Evolutionary conservation across 805 yeast species (phyloP).

Genomic region (Pichia gijzeniarum): DNA sequence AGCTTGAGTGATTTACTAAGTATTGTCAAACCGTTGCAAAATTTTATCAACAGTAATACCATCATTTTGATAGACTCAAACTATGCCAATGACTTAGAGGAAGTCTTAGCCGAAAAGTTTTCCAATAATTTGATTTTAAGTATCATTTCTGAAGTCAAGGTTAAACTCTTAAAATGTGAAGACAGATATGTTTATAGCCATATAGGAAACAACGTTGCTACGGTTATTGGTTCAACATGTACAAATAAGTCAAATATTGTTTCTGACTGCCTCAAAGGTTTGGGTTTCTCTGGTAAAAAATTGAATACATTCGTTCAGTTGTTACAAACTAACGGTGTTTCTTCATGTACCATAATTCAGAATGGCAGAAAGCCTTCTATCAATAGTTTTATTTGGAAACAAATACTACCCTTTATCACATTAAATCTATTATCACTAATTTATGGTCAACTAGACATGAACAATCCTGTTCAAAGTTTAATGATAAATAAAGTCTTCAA

Average conservation of each 20-base stretch:
- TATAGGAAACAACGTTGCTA: constrained; percentile 20
- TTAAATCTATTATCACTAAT: constrained; percentile 20
- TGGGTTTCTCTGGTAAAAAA: constrained; percentile 16
- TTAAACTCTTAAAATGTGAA: constrained; percentile 14
- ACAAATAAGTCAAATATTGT: background rate
- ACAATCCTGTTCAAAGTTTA: constrained; percentile 4
- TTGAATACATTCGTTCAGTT: constrained; percentile 17
- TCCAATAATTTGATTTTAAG: constrained; percentile 18
- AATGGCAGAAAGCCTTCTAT: constrained; percentile 24
- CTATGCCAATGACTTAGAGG: constrained; percentile 21
- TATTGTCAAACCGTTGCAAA: constrained; percentile 6
- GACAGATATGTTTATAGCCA: constrained; percentile 17
- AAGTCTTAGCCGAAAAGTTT: constrained; percentile 9
- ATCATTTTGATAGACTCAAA: constrained; percentile 24
- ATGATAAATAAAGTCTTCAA: constrained; percentile 20
- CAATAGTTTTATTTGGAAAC: constrained; percentile 26
- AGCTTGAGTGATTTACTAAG: constrained; percentile 9
- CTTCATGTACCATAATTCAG: constrained; percentile 23
- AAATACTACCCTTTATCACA: constrained; percentile 22
- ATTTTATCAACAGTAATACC: constrained; percentile 16
- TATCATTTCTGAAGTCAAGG: constrained; percentile 23
- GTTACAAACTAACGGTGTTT: constrained; percentile 22
- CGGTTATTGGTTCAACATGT: constrained; percentile 23
- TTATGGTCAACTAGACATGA: constrained; percentile 17
- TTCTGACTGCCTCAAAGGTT: constrained; percentile 17